Conservation (phyloP, 345 rosid species). For the Geranium rotundifolium region DNA sequence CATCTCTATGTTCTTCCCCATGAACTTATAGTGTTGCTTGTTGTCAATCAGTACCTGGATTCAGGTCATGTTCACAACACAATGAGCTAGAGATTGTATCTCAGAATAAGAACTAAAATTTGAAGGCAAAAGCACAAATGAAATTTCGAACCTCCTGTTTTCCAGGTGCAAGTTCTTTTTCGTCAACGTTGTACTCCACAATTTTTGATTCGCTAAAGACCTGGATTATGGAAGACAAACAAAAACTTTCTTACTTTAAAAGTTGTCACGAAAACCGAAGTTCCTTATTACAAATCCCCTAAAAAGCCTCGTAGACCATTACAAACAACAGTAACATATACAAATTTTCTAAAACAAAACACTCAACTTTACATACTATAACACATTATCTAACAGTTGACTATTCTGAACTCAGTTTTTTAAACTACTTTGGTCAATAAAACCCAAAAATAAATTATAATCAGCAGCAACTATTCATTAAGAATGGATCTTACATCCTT, state of each 20-base stretch:
- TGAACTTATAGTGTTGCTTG: slow-evolving; percentile 70
- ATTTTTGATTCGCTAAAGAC: slow-evolving; percentile 68
- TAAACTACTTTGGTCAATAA: too few relatives aligned
- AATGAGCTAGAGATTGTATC: background rate
- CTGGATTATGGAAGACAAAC: slow-evolving; percentile 19
- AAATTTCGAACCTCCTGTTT: slow-evolving; percentile 50
- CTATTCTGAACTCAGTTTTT: too few relatives aligned
- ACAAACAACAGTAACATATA: too few relatives aligned
- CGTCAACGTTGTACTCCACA: slow-evolving; percentile 51
- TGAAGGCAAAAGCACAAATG: background rate
- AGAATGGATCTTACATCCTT: too few relatives aligned
- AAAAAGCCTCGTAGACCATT: background rate
- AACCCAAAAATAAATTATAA: too few relatives aligned
- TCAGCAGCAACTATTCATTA: too few relatives aligned
- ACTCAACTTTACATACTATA: too few relatives aligned
- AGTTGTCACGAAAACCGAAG: background rate
- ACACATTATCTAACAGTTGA: too few relatives aligned
- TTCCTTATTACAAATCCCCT: background rate
- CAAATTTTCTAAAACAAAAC: too few relatives aligned
- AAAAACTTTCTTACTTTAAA: background rate
- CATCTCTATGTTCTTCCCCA: slow-evolving; percentile 67
- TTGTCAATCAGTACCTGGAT: slow-evolving; percentile 63
- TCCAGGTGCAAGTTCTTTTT: slow-evolving; percentile 30
- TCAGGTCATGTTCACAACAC: background rate
- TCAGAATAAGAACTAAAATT: background rate